These are phyloP conservation scores for Stagonosporopsis rhizophila DNA, from an alignment of 2,329 filamentous ascomycete genomes.

Conservation along the genomic window DNA sequence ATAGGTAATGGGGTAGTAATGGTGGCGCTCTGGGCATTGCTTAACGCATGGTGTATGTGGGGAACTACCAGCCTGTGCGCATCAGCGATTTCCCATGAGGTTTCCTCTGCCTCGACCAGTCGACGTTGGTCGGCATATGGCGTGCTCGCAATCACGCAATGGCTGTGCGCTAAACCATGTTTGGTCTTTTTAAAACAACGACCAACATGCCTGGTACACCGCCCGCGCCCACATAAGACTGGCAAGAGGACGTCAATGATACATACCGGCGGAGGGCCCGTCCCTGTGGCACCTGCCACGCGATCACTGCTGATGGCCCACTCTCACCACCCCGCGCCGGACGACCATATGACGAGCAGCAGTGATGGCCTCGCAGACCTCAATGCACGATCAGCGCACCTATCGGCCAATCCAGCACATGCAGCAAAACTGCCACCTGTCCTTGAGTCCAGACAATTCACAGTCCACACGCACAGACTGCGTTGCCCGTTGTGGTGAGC, in stretches of 20 bases:
- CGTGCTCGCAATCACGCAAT: constrained; percentile 19
- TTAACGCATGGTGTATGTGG: constrained; percentile 29
- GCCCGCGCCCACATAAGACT: constrained; percentile 5
- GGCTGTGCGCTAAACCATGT: constrained; percentile 14
- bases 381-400: not conserved
- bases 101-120: constrained; percentile 4
- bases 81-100: constrained; percentile 8
- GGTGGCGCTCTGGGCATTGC: constrained; percentile 16
- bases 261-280: not conserved
- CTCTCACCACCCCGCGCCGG: not conserved
- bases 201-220: constrained; percentile 4
- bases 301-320: not conserved
- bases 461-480: constrained; percentile 19
- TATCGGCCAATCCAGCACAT: not conserved
- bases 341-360: not conserved
- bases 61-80: constrained; percentile 22
- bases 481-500: not conserved
- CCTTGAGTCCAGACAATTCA: not conserved
- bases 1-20: constrained; percentile 19
- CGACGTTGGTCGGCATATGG: constrained; percentile 11
- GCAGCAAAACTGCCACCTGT: constrained; percentile 12
- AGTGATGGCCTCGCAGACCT: not conserved
- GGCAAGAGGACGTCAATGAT: constrained; percentile 7
- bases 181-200: constrained; percentile 3
- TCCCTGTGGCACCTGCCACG: constrained; percentile 5